Evolutionary conservation across 1,284 basidiomycete genomes (phyloP).

Genomic region (Caloboletus firmus): DNA sequence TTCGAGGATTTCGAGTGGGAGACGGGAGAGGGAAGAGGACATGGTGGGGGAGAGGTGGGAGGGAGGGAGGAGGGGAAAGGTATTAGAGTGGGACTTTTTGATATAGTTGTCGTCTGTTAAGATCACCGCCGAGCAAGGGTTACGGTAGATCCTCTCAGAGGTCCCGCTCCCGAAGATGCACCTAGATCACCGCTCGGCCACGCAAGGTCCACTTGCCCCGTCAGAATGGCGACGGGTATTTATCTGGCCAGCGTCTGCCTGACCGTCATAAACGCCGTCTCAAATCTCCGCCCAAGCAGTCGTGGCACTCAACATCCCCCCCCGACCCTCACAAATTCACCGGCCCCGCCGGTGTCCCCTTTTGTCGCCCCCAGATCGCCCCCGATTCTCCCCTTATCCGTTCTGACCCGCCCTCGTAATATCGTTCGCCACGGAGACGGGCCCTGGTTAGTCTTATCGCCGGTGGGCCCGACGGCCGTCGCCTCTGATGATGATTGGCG

Average conservation of each 20-base stretch:
- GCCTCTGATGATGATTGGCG: constrained; percentile 14
- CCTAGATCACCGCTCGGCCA: background rate
- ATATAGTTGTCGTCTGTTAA: constrained; percentile 5
- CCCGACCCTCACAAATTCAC: background rate
- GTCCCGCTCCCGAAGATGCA: constrained; percentile 9
- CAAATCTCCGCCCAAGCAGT: constrained; percentile 8
- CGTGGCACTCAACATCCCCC: background rate
- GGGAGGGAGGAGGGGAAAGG: background rate
- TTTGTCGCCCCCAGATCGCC: background rate
- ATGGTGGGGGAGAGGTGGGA: constrained; percentile 1
- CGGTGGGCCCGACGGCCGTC: constrained; percentile 7
- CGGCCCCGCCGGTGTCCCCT: background rate
- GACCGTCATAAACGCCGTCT: constrained; percentile 28
- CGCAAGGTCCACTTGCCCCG: background rate
- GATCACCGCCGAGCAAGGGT: constrained; percentile 10
- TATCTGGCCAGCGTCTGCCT: background rate
- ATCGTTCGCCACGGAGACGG: constrained; percentile 5
- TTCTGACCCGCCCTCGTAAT: too few species aligned
- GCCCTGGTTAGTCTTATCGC: constrained; percentile 19
- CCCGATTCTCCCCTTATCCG: too few species aligned
- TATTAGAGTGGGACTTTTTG: background rate
- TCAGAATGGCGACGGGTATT: background rate
- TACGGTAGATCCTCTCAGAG: constrained; percentile 10
- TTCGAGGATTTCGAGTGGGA: constrained; percentile 63
- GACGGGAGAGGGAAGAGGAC: constrained; percentile 28